Evolutionary conservation across 169 alveolate species (phyloP).

Genomic region (Eimeria praecox): DNA sequence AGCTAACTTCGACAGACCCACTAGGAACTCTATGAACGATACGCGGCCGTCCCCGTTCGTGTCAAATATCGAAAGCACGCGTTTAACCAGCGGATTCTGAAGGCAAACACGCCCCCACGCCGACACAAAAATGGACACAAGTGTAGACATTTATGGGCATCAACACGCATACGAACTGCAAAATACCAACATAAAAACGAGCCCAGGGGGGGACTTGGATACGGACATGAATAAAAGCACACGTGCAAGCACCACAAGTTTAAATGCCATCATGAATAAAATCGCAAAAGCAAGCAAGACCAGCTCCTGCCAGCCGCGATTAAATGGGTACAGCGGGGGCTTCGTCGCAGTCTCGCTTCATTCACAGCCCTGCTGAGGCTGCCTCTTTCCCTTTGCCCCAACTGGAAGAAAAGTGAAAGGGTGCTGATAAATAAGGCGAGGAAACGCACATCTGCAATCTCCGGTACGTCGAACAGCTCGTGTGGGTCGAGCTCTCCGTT

Average conservation of each 20-base stretch:
- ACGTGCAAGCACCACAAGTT: neutral
- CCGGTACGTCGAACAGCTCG: constrained; percentile 97
- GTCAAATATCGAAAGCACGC: constrained; percentile 97
- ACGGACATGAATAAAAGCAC: neutral
- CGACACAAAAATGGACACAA: neutral
- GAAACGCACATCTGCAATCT: constrained; percentile 91
- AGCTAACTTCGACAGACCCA: constrained; percentile 95
- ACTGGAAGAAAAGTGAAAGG: neutral
- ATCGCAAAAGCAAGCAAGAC: neutral
- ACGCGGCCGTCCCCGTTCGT: constrained; percentile 97
- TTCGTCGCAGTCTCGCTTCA: neutral
- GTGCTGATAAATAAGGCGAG: neutral
- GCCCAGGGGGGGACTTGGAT: neutral
- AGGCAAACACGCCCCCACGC: neutral
- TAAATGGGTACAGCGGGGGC: neutral
- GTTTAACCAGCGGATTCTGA: constrained; percentile 97
- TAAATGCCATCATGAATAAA: neutral
- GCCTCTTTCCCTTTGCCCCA: neutral
- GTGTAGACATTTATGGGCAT: neutral
- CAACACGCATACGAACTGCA: neutral
- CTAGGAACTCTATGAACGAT: constrained; percentile 97
- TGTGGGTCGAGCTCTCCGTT: constrained; percentile 97
- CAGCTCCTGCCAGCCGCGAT: neutral
- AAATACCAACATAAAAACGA: neutral
- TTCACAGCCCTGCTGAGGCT: neutral